Conservation (phyloP, 2,329 filamentous ascomycete genomes). For the Thelonectria blattea region DNA sequence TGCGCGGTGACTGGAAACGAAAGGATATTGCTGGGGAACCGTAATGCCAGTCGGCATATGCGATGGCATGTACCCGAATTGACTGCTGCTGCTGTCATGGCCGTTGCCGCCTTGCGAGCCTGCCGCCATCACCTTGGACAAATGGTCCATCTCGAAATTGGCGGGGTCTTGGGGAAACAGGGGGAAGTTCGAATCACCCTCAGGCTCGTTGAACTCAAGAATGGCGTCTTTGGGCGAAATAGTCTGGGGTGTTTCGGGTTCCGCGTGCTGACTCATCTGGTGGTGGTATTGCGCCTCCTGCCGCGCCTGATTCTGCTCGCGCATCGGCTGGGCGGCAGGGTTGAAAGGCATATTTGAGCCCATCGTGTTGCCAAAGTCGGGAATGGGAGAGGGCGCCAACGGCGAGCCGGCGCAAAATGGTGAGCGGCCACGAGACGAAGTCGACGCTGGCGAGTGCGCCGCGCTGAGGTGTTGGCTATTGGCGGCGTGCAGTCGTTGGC, state of each 20-base stretch:
- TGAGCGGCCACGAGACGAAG: constrained; percentile 69
- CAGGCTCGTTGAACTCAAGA: constrained; percentile 80
- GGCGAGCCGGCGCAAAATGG: constrained; percentile 80
- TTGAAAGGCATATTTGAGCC: constrained; percentile 47
- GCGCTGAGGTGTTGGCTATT: constrained; percentile 75
- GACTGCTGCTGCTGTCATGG: constrained; percentile 30
- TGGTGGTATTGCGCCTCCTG: constrained; percentile 59
- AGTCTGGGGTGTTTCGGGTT: constrained; percentile 71
- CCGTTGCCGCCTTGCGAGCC: constrained; percentile 25
- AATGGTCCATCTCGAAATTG: constrained; percentile 50
- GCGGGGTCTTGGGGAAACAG: constrained; percentile 71
- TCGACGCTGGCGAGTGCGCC: constrained; percentile 55
- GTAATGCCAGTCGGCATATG: constrained; percentile 48
- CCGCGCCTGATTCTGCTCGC: constrained; percentile 66
- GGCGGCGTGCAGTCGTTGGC: constrained; percentile 78
- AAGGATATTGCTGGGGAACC: constrained; percentile 59
- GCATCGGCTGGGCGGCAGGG: constrained; percentile 60
- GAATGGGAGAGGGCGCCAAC: constrained; percentile 54
- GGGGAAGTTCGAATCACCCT: constrained; percentile 72
- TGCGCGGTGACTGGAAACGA: constrained; percentile 48
- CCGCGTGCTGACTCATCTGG: constrained; percentile 47
- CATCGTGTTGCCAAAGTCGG: constrained; percentile 48
- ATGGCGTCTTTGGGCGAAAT: constrained; percentile 95
- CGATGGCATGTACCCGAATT: constrained; percentile 42
- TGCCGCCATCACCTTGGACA: constrained; percentile 44